Evolutionary conservation across 2,329 filamentous ascomycete species (phyloP), one percentile per base, ranked within the genome.

Genomic region (Harringtonia aguacate): DNA sequence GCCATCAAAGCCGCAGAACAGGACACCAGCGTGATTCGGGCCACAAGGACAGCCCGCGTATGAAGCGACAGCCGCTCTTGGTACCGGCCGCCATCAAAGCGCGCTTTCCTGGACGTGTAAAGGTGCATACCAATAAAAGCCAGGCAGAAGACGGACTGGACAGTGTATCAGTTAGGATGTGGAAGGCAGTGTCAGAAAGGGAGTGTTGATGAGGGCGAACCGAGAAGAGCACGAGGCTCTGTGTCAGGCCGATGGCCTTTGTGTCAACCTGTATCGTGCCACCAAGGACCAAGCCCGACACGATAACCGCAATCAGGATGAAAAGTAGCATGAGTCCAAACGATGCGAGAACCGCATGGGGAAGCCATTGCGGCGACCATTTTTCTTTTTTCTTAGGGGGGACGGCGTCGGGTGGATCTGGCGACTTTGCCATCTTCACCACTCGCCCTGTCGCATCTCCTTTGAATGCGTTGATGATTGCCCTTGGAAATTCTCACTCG

Each of bases 41-140:
- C 55, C 4, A 58, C 42, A 21, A 62, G 52, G 36, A 56, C 47
- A 28, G 55, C 51, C 45, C 53, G 56, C 8, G 59, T 56, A 30
- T 62, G 57, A 8, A 62, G 50, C 7, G 56, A 55, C 17, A 57
- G 53, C n/a, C 56, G 48, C 3, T 53, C 31, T 44, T 9, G 54
- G 53, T 2, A 46, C 14, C 52, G 52, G 22, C 50, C 41, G 33
- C 57, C 51, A 9, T 47, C 40, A 28, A 53, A 48, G 10, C 54
- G 52, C 4, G 50, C 50, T 15, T 47, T 51, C 9, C 48, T 43
- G 2, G 60, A 52, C 0, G 59, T 56, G 10, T 55, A 39, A n/a
- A 58, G 13, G 37, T 63, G 56, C 4, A 61, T 47, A n/a, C 44
- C 39, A 30, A 61, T 48, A 43, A 62, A 63, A 15, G 58, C 44